Conservation (phyloP, 345 rosid species). For the Carallia brachiata region DNA sequence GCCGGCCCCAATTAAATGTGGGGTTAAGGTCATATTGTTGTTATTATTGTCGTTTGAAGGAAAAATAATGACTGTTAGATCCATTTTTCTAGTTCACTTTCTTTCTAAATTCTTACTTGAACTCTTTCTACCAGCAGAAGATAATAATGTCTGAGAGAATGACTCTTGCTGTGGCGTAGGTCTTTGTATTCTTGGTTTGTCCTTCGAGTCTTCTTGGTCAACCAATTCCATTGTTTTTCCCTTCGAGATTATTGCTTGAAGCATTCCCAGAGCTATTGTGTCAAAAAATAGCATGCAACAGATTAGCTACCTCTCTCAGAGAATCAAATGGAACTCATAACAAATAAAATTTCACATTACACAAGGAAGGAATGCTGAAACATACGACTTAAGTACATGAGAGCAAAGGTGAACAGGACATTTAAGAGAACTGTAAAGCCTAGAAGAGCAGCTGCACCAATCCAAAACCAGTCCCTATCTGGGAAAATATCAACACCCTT, state of each 20-base stretch:
- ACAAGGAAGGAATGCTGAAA: background rate
- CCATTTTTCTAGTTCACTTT: background rate
- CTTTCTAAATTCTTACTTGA: conserved; percentile 40
- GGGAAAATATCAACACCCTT: conserved; percentile 42
- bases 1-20: no score
- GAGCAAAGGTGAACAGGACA: conserved; percentile 65
- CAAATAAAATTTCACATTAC: background rate
- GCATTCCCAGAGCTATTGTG: conserved; percentile 57
- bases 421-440: conserved; percentile 74
- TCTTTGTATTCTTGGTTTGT: conserved; percentile 29
- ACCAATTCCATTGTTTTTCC: conserved; percentile 44
- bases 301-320: conserved; percentile 5
- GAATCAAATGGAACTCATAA: background rate
- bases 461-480: conserved; percentile 79
- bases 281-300: background rate
- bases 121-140: conserved; percentile 37
- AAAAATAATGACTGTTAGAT: no score
- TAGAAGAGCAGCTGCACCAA: conserved; percentile 57
- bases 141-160: background rate
- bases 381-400: conserved; percentile 69
- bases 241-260: conserved; percentile 59
- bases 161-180: conserved; percentile 31
- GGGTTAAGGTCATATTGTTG: no score
- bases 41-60: no score
- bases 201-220: conserved; percentile 27